phyloP scores from a whole-genome alignment of 345 rosid genomes.

The Excoecaria cochinchinensis region DNA sequence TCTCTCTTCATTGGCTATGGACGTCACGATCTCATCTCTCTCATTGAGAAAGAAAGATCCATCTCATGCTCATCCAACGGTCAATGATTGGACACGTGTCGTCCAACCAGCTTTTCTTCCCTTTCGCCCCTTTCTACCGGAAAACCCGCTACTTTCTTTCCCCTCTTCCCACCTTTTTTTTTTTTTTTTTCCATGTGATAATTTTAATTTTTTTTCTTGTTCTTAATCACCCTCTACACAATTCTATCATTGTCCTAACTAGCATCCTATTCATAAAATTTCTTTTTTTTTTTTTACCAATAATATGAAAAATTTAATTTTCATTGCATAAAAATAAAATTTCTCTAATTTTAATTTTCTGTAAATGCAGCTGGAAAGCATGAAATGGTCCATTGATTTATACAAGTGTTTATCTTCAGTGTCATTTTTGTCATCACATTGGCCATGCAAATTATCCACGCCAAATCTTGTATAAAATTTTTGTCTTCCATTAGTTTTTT shows the following conservation, averaged over 20 bases:
- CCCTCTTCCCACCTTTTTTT: neutral
- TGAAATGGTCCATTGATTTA: constrained; percentile 5
- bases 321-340: too few species aligned
- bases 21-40: constrained; percentile 24
- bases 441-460: neutral
- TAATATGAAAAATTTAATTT: too few species aligned
- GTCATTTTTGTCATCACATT: neutral
- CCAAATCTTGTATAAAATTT: neutral
- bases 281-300: neutral
- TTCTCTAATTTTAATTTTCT: neutral
- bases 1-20: constrained; percentile 18
- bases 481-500: constrained; percentile 11
- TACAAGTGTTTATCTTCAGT: constrained; percentile 2
- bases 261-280: neutral
- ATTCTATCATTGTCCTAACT: constrained; percentile 3
- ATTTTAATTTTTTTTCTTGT: neutral
- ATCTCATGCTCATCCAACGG: constrained; percentile 37
- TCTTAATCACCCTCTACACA: neutral
- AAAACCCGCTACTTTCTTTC: constrained; percentile 44
- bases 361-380: constrained; percentile 30
- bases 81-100: constrained; percentile 22
- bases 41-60: neutral
- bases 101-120: neutral
- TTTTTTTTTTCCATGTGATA: neutral
- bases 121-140: constrained; percentile 37